These are phyloP conservation scores for Capronia americana DNA, from an alignment of 2,329 filamentous ascomycete genomes.

Conservation along the genomic window DNA sequence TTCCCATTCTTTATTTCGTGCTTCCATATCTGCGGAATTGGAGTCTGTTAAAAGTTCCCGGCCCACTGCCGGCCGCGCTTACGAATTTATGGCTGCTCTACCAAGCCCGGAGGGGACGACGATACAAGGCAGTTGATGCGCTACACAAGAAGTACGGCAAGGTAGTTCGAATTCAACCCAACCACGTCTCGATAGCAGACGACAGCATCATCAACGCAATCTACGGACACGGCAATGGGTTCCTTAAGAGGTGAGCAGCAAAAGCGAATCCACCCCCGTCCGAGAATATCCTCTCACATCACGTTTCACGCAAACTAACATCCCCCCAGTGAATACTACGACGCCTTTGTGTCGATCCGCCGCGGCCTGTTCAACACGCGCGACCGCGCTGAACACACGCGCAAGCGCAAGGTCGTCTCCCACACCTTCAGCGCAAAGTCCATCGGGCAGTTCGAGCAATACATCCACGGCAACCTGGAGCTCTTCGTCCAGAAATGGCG, in stretches of 20 bases:
- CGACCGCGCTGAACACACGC: constrained; percentile 78
- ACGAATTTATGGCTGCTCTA: constrained; percentile 81
- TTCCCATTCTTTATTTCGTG: constrained; percentile 62
- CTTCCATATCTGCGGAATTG: constrained; percentile 64
- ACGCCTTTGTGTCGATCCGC: constrained; percentile 86
- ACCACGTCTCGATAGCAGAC: constrained; percentile 83
- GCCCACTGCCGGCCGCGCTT: constrained; percentile 65
- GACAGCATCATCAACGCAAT: constrained; percentile 76
- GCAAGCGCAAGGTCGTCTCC: constrained; percentile 86
- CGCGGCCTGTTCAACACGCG: constrained; percentile 90
- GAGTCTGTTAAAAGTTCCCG: constrained; percentile 59
- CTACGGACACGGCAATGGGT: constrained; percentile 81
- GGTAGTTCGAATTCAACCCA: constrained; percentile 82
- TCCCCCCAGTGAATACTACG: constrained; percentile 76
- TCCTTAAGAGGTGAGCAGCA: constrained; percentile 69
- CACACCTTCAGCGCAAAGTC: constrained; percentile 87
- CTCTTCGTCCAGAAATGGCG: constrained; percentile 77
- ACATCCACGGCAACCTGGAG: constrained; percentile 80
- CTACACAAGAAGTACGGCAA: constrained; percentile 77
- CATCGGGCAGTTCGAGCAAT: constrained; percentile 84
- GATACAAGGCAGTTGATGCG: constrained; percentile 70
- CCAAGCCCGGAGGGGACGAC: constrained; percentile 68
- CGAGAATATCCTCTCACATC: background rate
- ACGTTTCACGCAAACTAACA: background rate
- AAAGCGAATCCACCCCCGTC: background rate